phyloP scores from a whole-genome alignment of 495 filamentous ascomycete species.

The Penicillium nucicola region DNA sequence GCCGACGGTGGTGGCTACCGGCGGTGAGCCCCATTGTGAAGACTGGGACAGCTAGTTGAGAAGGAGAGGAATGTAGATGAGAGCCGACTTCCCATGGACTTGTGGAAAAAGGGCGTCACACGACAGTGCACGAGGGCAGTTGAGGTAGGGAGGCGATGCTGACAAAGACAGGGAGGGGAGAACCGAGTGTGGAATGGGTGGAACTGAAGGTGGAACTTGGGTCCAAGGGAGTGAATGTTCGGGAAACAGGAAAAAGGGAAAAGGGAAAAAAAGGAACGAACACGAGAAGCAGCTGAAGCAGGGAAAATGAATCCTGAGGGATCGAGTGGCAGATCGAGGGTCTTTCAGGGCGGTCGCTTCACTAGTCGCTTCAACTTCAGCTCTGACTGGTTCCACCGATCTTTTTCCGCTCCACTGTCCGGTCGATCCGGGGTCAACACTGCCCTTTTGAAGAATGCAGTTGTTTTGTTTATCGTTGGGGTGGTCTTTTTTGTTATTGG shows the following conservation, averaged over 20 bases:
- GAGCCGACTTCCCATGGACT: slow-evolving; percentile 18
- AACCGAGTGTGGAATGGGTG: neutral
- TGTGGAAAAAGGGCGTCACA: slow-evolving; percentile 27
- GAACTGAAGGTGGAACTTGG: neutral
- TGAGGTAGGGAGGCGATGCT: neutral
- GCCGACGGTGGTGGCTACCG: slow-evolving; percentile 53
- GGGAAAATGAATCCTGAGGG: slow-evolving; percentile 1
- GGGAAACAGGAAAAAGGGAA: neutral
- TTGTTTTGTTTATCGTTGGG: neutral
- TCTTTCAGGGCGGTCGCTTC: too few relatives aligned
- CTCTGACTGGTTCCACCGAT: slow-evolving; percentile 17
- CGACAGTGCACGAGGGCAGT: slow-evolving; percentile 10
- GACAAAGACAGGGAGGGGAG: slow-evolving; percentile 1
- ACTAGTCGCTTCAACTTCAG: too few relatives aligned
- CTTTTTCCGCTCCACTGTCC: slow-evolving; percentile 21
- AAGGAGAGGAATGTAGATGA: slow-evolving; percentile 7
- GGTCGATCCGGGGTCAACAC: slow-evolving; percentile 28
- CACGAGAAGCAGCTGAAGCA: neutral
- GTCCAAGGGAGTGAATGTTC: too few relatives aligned
- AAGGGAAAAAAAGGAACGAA: slow-evolving; percentile 7
- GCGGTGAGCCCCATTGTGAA: slow-evolving; percentile 32
- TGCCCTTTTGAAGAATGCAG: neutral
- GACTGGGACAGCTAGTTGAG: slow-evolving; percentile 7
- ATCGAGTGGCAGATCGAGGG: slow-evolving; percentile 3
- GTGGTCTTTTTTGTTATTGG: slow-evolving; percentile 11